Conservation (phyloP, 2,329 filamentous ascomycete genomes). For the Dactylellina parvicollis region DNA sequence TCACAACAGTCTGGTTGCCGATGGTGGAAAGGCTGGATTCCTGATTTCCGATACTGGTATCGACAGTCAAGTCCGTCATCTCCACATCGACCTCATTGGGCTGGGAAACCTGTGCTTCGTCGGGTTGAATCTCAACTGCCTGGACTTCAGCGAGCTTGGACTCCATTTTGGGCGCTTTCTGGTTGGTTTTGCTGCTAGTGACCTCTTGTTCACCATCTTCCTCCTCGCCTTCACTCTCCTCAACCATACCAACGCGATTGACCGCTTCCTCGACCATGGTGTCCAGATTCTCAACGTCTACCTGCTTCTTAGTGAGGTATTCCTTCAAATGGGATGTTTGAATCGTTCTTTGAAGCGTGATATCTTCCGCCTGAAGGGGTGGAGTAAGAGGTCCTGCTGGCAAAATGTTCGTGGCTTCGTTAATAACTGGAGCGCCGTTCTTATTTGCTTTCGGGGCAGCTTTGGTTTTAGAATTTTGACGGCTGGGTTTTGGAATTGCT, state of each 20-base stretch:
- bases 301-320: slow-evolving; percentile 55
- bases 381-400: slow-evolving; percentile 55
- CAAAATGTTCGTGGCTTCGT: slow-evolving; percentile 9
- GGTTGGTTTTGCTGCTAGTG: slow-evolving; percentile 3
- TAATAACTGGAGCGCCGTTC: slow-evolving; percentile 6
- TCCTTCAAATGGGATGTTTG: slow-evolving; percentile 57
- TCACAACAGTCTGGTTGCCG: background rate
- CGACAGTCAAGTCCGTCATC: slow-evolving; percentile 32
- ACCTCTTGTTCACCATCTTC: slow-evolving; percentile 50
- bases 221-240: slow-evolving; percentile 51
- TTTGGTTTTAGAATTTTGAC: slow-evolving; percentile 18
- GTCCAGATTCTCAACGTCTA: slow-evolving; percentile 56
- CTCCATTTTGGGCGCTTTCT: slow-evolving; percentile 8
- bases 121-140: background rate
- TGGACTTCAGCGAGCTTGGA: background rate
- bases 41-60: slow-evolving; percentile 4
- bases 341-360: slow-evolving; percentile 49
- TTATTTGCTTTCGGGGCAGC: slow-evolving; percentile 20
- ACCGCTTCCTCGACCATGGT: slow-evolving; percentile 57
- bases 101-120: background rate
- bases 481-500: slow-evolving; percentile 3
- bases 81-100: slow-evolving; percentile 14
- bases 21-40: background rate
- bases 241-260: slow-evolving; percentile 56
- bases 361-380: slow-evolving; percentile 54